Evolutionary conservation across 768 basidiomycete genomes (phyloP), one percentile per base, ranked within the genome.

Genomic region (Auriscalpium orientale): DNA sequence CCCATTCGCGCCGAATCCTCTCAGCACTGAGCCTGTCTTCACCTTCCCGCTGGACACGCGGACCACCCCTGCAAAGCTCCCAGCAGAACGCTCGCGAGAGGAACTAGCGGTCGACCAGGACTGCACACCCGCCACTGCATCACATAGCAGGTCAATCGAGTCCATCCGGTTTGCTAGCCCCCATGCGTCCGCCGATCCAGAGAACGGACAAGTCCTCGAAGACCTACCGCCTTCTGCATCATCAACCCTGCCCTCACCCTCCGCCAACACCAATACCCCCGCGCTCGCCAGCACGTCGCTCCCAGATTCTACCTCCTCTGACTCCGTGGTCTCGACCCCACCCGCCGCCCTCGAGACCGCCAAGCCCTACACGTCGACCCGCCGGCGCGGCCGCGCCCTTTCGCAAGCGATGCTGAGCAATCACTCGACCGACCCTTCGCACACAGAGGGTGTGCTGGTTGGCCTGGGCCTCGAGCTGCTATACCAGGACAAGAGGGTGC

Each of bases 381-480:
- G 58, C 22, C 57, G 51, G 46, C 57, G 56, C 11, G 53, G 35
- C 7, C 56, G 36, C 38, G 7, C 28, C 28, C 4, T 8, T 4
- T 43, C 40, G 18, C 13, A 43, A 18, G 40, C 40, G 13, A 43
- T 43, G 40, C 40, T 43, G 15, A 28, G 28, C 28, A 28, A 28
- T 28, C 28, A 28, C 28, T 28, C 28, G n/a, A n/a, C n/a, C 7
- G 46, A 48, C 46, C 55, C 59, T 34, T 51, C 48, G 11, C 15
- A 58, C 15, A 46, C 44, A 0, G 51, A 34, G 16, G 53, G 49
- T 22, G 47, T 53, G 40, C 55, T 49, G 5, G 46, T 59, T 21
- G 61, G 61, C 37, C 61, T 62, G 34, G 61, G 61, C 21, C 56
- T 62, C 51, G 50, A 60, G 47, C 51, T 59, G 28, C 33, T 56